These are phyloP conservation scores for Adansonia gregorii DNA, from an alignment of 441 rosid species.

Conservation along the genomic window DNA sequence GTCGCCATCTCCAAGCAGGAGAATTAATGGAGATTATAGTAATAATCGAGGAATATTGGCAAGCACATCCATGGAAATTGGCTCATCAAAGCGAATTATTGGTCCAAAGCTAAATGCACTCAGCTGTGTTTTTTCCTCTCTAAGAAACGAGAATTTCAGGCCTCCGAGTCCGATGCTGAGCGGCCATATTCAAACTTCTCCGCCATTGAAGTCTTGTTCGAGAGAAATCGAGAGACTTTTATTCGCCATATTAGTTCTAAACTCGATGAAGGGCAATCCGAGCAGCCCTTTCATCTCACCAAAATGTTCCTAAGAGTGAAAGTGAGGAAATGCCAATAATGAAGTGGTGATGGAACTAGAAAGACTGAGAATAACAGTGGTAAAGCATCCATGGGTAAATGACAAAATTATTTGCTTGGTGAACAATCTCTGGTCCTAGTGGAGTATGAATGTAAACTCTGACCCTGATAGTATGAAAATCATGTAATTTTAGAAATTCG, in stretches of 20 bases:
- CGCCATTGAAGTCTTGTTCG: slow-evolving; percentile 29
- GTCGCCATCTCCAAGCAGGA: slow-evolving; percentile 76
- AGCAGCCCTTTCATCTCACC: slow-evolving; percentile 38
- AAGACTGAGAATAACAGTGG: neutral
- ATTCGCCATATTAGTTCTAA: slow-evolving; percentile 58
- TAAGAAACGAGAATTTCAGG: slow-evolving; percentile 43
- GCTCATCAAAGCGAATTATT: slow-evolving; percentile 32
- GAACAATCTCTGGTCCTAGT: neutral
- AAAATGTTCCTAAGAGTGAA: no score
- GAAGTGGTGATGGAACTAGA: slow-evolving; percentile 8
- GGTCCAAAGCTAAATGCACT: slow-evolving; percentile 36
- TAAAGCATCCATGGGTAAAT: neutral
- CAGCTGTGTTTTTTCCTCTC: slow-evolving; percentile 34
- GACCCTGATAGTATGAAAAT: neutral
- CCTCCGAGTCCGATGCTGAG: slow-evolving; percentile 32
- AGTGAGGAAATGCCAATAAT: neutral
- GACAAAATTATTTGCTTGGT: neutral
- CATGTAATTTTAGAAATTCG: neutral
- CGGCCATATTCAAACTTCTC: slow-evolving; percentile 11
- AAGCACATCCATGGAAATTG: slow-evolving; percentile 38
- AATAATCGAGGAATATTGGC: slow-evolving; percentile 30
- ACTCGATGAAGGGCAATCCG: slow-evolving; percentile 47
- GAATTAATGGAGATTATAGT: slow-evolving; percentile 39
- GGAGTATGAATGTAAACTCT: neutral
- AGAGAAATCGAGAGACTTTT: slow-evolving; percentile 51